A percentile compares a stretch with the other conserved stretches of the same genome.
These are phyloP conservation scores for Pythium rishiriense DNA, from an alignment of 352 stramenopile genomes.

Conservation along the genomic window DNA sequence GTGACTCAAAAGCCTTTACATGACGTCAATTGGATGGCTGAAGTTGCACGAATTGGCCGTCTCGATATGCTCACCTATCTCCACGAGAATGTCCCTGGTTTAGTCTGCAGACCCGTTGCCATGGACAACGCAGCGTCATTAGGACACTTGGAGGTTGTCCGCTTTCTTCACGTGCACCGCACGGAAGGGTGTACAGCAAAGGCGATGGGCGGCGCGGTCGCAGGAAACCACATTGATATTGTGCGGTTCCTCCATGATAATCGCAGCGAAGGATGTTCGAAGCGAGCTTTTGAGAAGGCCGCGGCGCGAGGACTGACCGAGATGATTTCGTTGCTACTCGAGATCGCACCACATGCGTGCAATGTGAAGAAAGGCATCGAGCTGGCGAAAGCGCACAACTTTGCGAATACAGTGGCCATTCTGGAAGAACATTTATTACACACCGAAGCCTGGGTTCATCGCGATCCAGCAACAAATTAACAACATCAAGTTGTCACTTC, in stretches of 20 bases:
- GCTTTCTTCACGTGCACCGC: conserved; percentile 41
- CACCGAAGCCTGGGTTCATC: no score
- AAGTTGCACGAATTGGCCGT: background rate
- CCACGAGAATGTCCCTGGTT: background rate
- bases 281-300: conserved; percentile 15
- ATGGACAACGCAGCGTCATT: conserved; percentile 29
- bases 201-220: conserved; percentile 29
- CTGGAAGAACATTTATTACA: background rate
- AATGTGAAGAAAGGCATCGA: conserved; percentile 33
- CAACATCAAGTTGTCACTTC: no score
- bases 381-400: conserved; percentile 36
- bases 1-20: background rate
- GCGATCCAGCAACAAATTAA: no score
- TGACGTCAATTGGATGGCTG: background rate
- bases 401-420: background rate
- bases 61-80: background rate
- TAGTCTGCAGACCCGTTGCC: background rate
- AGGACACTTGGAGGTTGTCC: conserved; percentile 32
- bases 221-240: conserved; percentile 19
- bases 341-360: conserved; percentile 27
- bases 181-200: conserved; percentile 16
- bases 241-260: conserved; percentile 28
- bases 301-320: conserved; percentile 30
- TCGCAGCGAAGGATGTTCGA: conserved; percentile 22
- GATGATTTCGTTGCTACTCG: conserved; percentile 39